Base-by-base conservation (phyloP, 495 filamentous ascomycete species). In the Tetracladium marchalianum region DNA sequence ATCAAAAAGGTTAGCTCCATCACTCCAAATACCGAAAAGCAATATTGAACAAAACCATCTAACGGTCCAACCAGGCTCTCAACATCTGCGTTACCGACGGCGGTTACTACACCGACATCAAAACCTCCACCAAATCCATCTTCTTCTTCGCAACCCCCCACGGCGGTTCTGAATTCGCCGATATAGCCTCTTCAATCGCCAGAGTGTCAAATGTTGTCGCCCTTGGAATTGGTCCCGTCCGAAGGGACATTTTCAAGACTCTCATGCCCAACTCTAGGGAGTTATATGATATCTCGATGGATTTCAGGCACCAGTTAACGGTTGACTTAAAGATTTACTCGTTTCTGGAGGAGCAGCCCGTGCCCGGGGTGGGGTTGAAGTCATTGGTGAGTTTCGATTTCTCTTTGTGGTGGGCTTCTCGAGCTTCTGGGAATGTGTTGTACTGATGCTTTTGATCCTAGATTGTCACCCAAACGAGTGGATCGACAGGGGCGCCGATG, bases 61-160 rank as follows among this genome's bases (percentile, higher is more conserved):
- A n/a, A 35, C 18, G 7, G 9, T 13, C 17, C 11, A 13, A 18
- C 11, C 32, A 54, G 51, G 51, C 51, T 11, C 37, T 49, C 18
- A 33, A 40, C 18, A 41, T n/a, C n/a, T n/a, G 41, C 9, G 15
- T 36, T 22, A 17, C 34, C 34, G 41, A 35, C 27, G 31, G 43
- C 11, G 5, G 16, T 17, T 16, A 12, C 4, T 73, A 69, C 39
- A 18, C 62, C 37, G 31, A 39, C 11, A 63, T 72, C 17, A 52
- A 66, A 24, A 41, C 55, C 5, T 49, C 56, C 0, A 54, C 69
- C 1, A 57, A 53, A 0, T 62, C 63, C 5, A 68, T 73, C 15
- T 47, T 66, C 0, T 76, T 76, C 49, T 51, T 76, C 0, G 57
- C 66, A 1, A 75, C 72, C 0, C 72, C 72, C 2, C 72, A 76